Evolutionary conservation across 2,329 filamentous ascomycete species (phyloP), one percentile per base, ranked within the genome.

Genomic region (Pezicula radicicola): DNA sequence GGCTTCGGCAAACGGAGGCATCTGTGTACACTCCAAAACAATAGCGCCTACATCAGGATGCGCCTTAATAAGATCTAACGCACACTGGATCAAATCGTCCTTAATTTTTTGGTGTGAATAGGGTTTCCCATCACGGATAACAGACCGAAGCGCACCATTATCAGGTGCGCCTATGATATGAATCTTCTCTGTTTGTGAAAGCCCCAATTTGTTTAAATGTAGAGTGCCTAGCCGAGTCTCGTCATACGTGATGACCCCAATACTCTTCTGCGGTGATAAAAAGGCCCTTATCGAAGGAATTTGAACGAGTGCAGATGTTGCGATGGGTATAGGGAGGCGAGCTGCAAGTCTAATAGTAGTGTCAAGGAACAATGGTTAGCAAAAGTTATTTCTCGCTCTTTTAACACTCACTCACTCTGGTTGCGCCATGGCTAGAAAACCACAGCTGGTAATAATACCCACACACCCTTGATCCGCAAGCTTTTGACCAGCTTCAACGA

Each of bases 381-480:
- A 41, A 41, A 16, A 45, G 6, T 8, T 25, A 25, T 33, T 33
- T 10, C 30, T 33, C 9, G 30, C 30, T 33, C 7, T 33, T 33
- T 33, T 33, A 28, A 16, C 8, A 53, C 55, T 48, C 8, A 53
- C 55, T 48, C 54, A 69, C 68, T 58, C 56, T 6, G 57, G 56
- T 46, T 72, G 69, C 1, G 66, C 66, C 60, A 70, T 64, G 16
- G 69, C 69, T 6, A 72, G 58, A 48, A 72, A 72, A 1, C 70
- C 70, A 47, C 70, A 72, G 57, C 69, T 71, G 1, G 70, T 72
- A 33, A 72, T 66, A 44, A 71, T 66, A 21, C 69, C 69, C 3
- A 72, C 62, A 18, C 63, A 62, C 1, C 70, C 70, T 42, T 61
- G 58, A 10, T 67, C 58, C 5, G 64, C 64, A 1, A 72, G 61